Conservation (phyloP, 345 rosid species). For the Ceriops decandra region DNA sequence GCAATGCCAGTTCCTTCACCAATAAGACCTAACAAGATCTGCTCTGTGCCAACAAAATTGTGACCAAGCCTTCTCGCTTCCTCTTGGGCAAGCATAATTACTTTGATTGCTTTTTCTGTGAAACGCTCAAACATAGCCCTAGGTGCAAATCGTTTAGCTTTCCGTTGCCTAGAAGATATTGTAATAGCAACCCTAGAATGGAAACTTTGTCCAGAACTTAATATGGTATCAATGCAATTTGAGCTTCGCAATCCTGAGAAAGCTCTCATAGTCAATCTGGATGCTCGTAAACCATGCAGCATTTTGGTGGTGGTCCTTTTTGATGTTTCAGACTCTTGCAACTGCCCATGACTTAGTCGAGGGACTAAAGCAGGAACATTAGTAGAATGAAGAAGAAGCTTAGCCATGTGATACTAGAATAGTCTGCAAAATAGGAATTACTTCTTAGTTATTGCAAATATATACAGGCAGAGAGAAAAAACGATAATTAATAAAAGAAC, state of each 20-base stretch:
- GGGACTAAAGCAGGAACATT: conserved; percentile 39
- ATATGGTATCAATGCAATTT: conserved; percentile 43
- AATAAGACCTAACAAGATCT: conserved; percentile 78
- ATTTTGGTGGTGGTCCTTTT: conserved; percentile 38
- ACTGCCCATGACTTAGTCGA: conserved; percentile 36
- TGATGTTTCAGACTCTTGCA: conserved; percentile 42
- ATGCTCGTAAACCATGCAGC: conserved; percentile 36
- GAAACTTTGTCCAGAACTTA: conserved; percentile 41
- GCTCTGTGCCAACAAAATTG: conserved; percentile 97
- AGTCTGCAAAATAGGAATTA: conserved; percentile 39
- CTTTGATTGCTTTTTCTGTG: conserved; percentile 96
- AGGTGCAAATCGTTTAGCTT: conserved; percentile 43
- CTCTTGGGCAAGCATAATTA: conserved; percentile 94
- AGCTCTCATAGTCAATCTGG: conserved; percentile 45
- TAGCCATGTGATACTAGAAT: conserved; percentile 47
- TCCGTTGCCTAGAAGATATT: conserved; percentile 41
- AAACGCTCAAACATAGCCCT: conserved; percentile 95
- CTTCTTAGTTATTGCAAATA: background rate
- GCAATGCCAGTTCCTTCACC: conserved; percentile 98
- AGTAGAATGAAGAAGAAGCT: conserved; percentile 55
- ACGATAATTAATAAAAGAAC: background rate
- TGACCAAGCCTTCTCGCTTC: conserved; percentile 97
- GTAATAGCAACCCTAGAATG: conserved; percentile 39
- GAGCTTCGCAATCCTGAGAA: conserved; percentile 56
- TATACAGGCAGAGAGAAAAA: background rate